Conservation (phyloP, 768 basidiomycete genomes). For the Mycena filopes region DNA sequence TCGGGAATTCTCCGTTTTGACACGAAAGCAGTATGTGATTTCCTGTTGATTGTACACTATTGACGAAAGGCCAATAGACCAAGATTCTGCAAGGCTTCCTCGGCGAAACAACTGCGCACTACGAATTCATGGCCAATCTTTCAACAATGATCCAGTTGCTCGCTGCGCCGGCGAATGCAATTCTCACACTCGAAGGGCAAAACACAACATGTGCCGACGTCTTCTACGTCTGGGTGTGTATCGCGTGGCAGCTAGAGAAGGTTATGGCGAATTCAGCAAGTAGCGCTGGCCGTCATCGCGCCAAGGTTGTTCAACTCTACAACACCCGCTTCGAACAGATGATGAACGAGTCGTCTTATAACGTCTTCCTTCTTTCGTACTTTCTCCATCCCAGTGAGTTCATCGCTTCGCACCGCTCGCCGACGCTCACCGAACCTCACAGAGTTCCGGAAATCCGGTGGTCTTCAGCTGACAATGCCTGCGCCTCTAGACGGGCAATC, state of each 20-base stretch:
- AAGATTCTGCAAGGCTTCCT: conserved; percentile 35
- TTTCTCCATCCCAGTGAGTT: conserved; percentile 41
- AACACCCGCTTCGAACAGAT: conserved; percentile 41
- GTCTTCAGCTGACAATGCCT: too few species aligned
- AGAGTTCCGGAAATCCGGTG: too few species aligned
- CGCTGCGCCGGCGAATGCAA: conserved; percentile 34
- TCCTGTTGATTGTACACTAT: background rate
- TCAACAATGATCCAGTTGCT: conserved; percentile 32
- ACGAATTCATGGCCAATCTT: conserved; percentile 31
- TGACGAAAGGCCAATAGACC: conserved; percentile 36
- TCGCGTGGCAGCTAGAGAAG: conserved; percentile 39
- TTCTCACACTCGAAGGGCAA: conserved; percentile 43
- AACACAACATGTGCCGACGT: conserved; percentile 42
- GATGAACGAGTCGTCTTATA: conserved; percentile 42
- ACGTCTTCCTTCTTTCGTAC: conserved; percentile 41
- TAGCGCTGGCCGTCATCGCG: conserved; percentile 6
- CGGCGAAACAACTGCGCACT: conserved; percentile 26
- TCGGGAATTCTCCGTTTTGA: conserved; percentile 34
- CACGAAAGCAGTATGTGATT: conserved; percentile 33
- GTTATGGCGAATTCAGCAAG: conserved; percentile 30
- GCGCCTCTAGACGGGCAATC: too few species aligned
- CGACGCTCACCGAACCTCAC: too few species aligned
- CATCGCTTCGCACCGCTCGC: too few species aligned
- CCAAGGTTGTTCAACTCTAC: conserved; percentile 34
- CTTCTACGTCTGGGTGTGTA: conserved; percentile 44